phyloP scores from a whole-genome alignment of 208 protist species.

The Tritrichomonas musculus region DNA sequence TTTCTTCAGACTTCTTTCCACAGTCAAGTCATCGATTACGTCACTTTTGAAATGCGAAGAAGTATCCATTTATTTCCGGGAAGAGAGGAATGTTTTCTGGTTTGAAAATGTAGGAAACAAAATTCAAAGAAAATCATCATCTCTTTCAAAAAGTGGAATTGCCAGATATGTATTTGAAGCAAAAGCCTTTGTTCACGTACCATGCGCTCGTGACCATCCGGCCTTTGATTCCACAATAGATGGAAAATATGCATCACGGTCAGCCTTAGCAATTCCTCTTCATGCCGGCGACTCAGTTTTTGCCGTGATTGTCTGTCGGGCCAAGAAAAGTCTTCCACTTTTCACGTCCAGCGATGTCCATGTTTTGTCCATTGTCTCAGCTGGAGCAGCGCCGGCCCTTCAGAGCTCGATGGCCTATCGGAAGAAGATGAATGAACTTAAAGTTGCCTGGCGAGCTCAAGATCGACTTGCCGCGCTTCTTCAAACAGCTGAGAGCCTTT shows the following conservation, averaged over 20 bases:
- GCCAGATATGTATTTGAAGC: not conserved
- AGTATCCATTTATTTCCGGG: not conserved
- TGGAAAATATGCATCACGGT: not conserved
- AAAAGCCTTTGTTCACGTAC: not conserved
- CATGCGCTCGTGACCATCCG: not conserved
- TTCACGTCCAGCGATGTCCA: not conserved
- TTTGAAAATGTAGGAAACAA: not conserved
- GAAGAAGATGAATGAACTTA: not conserved
- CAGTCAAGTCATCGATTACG: not conserved
- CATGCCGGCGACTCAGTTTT: not conserved
- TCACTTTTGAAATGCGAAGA: not conserved
- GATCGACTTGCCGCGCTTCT: not conserved
- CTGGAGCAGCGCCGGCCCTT: not conserved
- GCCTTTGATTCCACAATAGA: not conserved
- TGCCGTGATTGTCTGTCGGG: not conserved
- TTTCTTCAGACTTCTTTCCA: not conserved
- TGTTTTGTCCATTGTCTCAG: not conserved
- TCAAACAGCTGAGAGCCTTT: slow-evolving; percentile 32
- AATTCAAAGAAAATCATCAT: not conserved
- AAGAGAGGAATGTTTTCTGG: not conserved
- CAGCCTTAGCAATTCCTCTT: not conserved
- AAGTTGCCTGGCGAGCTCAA: not conserved
- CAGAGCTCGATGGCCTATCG: not conserved
- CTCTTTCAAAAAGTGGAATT: not conserved
- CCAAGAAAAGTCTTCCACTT: not conserved